A percentile compares a stretch with the other conserved stretches of the same genome.
These are phyloP conservation scores for Claviceps purpurea DNA, from an alignment of 2,329 filamentous ascomycete species.

Conservation along the genomic window DNA sequence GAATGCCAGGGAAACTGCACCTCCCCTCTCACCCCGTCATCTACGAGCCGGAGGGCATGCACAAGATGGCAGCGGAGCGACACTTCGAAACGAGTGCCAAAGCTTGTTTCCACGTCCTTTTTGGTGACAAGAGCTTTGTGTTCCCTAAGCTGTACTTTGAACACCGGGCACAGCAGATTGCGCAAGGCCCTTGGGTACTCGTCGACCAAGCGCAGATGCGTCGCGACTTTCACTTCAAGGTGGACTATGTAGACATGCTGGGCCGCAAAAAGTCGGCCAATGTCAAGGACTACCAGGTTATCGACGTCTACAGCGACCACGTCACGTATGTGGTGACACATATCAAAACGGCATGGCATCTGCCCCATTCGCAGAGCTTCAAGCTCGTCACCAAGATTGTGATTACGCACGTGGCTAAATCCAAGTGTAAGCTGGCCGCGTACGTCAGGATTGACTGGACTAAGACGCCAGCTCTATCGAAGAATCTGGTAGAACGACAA, in stretches of 20 bases:
- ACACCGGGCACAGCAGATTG: constrained; percentile 62
- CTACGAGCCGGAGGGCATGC: constrained; percentile 75
- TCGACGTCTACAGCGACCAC: constrained; percentile 72
- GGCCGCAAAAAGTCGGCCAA: constrained; percentile 46
- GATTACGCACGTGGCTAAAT: constrained; percentile 86
- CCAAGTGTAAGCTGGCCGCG: constrained; percentile 79
- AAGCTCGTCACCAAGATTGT: constrained; percentile 80
- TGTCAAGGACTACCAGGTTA: constrained; percentile 71
- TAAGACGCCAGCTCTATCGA: constrained; percentile 47
- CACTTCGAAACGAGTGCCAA: constrained; percentile 88
- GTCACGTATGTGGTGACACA: constrained; percentile 52
- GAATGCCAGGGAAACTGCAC: constrained; percentile 55
- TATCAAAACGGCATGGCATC: constrained; percentile 60
- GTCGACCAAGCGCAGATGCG: constrained; percentile 57
- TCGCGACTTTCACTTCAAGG: constrained; percentile 70
- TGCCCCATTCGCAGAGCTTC: constrained; percentile 69
- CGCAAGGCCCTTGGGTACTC: constrained; percentile 73
- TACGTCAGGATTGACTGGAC: constrained; percentile 84
- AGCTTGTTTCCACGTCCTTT: constrained; percentile 88
- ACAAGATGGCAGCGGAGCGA: constrained; percentile 59
- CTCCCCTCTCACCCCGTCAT: constrained; percentile 68
- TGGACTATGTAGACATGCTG: constrained; percentile 52
- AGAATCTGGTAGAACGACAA: constrained; percentile 50
- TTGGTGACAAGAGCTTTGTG: constrained; percentile 89
- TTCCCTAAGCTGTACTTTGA: constrained; percentile 88